These are phyloP conservation scores for Bipolaris oryzae DNA, from an alignment of 2,329 filamentous ascomycete genomes.

Conservation along the genomic window DNA sequence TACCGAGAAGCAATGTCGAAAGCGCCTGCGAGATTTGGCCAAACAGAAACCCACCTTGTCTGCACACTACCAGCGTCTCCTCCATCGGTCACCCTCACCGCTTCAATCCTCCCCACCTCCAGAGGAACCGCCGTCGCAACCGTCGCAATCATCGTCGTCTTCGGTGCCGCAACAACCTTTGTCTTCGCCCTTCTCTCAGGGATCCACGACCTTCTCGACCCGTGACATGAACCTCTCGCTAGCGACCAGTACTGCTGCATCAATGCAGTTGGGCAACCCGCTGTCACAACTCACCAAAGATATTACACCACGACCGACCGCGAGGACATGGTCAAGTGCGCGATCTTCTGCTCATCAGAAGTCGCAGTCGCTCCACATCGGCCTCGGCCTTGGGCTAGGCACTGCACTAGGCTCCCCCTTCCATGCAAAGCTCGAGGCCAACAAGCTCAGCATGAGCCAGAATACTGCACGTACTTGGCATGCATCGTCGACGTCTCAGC, in stretches of 20 bases:
- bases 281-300: conserved; percentile 54
- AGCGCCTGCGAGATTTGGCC: conserved; percentile 64
- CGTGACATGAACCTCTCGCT: conserved; percentile 59
- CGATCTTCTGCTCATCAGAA: conserved; percentile 59
- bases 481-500: conserved; percentile 31
- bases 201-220: conserved; percentile 50
- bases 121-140: conserved; percentile 41
- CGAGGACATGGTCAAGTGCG: conserved; percentile 52
- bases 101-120: conserved; percentile 52
- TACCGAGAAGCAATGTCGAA: conserved; percentile 63
- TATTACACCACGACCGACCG: conserved; percentile 40
- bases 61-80: conserved; percentile 67
- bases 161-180: conserved; percentile 29
- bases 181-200: conserved; percentile 45
- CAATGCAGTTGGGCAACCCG: conserved; percentile 58
- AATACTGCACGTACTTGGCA: conserved; percentile 45
- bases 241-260: conserved; percentile 57
- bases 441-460: conserved; percentile 33
- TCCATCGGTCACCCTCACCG: conserved; percentile 66
- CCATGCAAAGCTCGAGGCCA: conserved; percentile 37
- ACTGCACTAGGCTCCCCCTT: conserved; percentile 54
- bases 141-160: background rate
- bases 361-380: conserved; percentile 57
- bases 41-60: conserved; percentile 66
- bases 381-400: conserved; percentile 52